Evolutionary conservation across 768 basidiomycete genomes (phyloP).

Genomic region (Mycena floridula): DNA sequence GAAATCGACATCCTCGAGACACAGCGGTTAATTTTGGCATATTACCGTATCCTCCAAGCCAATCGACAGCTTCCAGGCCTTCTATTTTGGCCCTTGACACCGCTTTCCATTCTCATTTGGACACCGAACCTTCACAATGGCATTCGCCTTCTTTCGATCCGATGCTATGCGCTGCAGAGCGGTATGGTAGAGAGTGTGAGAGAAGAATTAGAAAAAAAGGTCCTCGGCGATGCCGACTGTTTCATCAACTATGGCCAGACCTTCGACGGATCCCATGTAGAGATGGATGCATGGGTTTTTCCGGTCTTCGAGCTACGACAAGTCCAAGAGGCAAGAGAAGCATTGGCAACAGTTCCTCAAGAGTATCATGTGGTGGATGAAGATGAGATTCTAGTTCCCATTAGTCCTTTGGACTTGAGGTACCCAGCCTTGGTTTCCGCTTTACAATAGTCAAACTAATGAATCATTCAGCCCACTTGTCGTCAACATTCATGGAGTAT

Average conservation of each 20-base stretch:
- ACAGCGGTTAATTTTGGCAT: conserved; percentile 68
- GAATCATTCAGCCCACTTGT: conserved; percentile 40
- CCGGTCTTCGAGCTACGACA: conserved; percentile 65
- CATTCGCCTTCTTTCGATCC: conserved; percentile 64
- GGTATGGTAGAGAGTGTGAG: conserved; percentile 78
- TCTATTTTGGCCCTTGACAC: conserved; percentile 61
- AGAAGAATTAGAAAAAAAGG: conserved; percentile 51
- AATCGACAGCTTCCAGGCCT: conserved; percentile 62
- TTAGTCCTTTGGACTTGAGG: conserved; percentile 61
- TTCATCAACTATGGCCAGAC: conserved; percentile 49
- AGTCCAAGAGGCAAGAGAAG: conserved; percentile 43
- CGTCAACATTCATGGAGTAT: conserved; percentile 58
- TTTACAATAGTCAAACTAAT: neutral
- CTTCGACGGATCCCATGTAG: conserved; percentile 35
- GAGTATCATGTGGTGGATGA: conserved; percentile 49
- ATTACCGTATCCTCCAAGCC: conserved; percentile 73
- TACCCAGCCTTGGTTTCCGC: conserved; percentile 18
- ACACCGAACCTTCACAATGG: conserved; percentile 46
- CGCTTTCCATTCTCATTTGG: conserved; percentile 40
- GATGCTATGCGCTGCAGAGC: conserved; percentile 70
- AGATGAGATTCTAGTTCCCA: too few species aligned
- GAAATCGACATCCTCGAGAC: conserved; percentile 39
- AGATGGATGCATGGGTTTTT: conserved; percentile 78
- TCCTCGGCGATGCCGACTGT: conserved; percentile 67
- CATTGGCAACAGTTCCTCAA: conserved; percentile 30